Evolutionary conservation across 1,139 yeast genomes (phyloP).

Genomic region (Citeromyces hawaiiensis): DNA sequence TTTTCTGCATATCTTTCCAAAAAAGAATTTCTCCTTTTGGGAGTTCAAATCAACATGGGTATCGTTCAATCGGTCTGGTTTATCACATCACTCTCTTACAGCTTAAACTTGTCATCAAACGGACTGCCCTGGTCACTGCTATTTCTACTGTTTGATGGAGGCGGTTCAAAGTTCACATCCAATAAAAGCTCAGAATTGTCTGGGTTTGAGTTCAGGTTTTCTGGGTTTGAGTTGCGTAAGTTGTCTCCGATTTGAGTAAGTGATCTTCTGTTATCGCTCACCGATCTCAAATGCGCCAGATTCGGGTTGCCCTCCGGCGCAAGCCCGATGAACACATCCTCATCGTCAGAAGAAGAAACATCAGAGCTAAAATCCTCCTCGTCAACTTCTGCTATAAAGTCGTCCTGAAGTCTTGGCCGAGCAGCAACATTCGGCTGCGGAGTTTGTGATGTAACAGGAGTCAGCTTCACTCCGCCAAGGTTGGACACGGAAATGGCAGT

Average conservation of each 20-base stretch:
- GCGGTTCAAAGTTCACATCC: too few relatives aligned
- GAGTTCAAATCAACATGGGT: too few relatives aligned
- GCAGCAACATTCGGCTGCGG: slow-evolving; percentile 8
- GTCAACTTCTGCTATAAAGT: slow-evolving; percentile 13
- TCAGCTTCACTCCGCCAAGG: slow-evolving; percentile 4
- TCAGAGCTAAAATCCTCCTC: slow-evolving; percentile 9
- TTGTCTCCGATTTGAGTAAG: background rate
- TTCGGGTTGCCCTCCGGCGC: slow-evolving; percentile 2
- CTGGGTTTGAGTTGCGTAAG: too few relatives aligned
- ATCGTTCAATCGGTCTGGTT: too few relatives aligned
- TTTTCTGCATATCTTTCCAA: too few relatives aligned
- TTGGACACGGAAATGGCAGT: slow-evolving; percentile 5
- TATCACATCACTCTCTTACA: background rate
- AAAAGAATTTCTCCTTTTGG: too few relatives aligned
- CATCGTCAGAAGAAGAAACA: slow-evolving; percentile 4
- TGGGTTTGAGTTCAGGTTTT: too few relatives aligned
- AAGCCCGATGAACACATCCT: slow-evolving; percentile 4
- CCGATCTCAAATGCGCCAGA: background rate
- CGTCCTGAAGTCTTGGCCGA: slow-evolving; percentile 11
- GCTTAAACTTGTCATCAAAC: slow-evolving; percentile 1
- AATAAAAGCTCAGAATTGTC: too few relatives aligned
- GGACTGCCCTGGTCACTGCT: slow-evolving; percentile 1
- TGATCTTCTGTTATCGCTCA: background rate
- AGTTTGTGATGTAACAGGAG: slow-evolving; percentile 1
- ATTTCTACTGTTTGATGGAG: background rate